Base-by-base conservation (phyloP, 495 filamentous ascomycete genomes). In the Hyaloscypha variabilis region DNA sequence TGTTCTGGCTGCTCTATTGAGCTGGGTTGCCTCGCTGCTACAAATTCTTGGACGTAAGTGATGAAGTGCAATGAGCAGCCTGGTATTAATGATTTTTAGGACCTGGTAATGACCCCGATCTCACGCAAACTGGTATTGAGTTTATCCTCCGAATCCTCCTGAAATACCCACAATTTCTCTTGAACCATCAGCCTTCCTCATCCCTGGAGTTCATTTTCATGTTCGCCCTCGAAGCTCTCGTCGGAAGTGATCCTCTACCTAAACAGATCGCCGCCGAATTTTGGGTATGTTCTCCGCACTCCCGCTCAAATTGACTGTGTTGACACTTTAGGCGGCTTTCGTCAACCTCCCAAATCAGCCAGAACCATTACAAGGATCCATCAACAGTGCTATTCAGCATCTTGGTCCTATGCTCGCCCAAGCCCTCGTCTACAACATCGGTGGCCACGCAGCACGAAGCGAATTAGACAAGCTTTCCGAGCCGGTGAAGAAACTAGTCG, bases 211-310 rank as follows among this genome's bases (percentile, higher is more conserved):
- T 84, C 63, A 80, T 95, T n/a, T 87, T 97, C 71, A 77, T 89
- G 30, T 96, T 97, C 73, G 85, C 87, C 1, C 82, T 97, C 42
- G 81, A 88, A 65, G 85, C 91, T 39, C 76, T 99, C 23, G 79
- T 83, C 42, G 88, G 88, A 10, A 84, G 82, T 3, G 93, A 97
- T 39, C 85, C 90, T 0, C 80, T 97, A 34, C 91, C 93, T 1
- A 94, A 97, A 73, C 85, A 83, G 42, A 87, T 91, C 5, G 89
- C 93, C 0, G 86, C 88, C 29, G 82, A 87, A 28, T 94, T 97
- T 69, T 97, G 94, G 93, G 87, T 91, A 69, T 72, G 83, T 56
- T 6, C 39, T 30, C n/a, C 34, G n/a, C 19, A 49, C 36, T 17
- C 64, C 31, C 46, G 36, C 21, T 17, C 11, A 25, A 29, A 13